Evolutionary conservation across 2,329 filamentous ascomycete species (phyloP).

Genomic region (Sarocladium oryzae): DNA sequence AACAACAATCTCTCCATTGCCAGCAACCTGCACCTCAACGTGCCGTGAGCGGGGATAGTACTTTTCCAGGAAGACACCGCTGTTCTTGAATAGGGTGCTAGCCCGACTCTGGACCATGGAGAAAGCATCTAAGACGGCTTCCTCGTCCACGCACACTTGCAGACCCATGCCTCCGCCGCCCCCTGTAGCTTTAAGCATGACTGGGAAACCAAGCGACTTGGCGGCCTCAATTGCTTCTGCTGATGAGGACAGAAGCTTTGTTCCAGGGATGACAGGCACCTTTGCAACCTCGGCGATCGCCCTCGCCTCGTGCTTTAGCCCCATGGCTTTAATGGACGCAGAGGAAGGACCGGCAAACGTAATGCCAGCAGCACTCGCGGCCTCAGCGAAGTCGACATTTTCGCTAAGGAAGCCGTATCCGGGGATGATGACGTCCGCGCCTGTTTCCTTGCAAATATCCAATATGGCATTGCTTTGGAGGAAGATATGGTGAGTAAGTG

Average conservation of each 20-base stretch:
- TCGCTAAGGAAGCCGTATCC: conserved; percentile 61
- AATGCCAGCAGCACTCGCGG: conserved; percentile 45
- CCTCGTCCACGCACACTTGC: conserved; percentile 42
- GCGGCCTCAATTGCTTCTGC: conserved; percentile 48
- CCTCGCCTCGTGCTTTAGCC: conserved; percentile 52
- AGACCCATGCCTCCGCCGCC: conserved; percentile 62
- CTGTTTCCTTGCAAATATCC: conserved; percentile 30
- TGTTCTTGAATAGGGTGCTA: conserved; percentile 52
- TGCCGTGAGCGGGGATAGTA: conserved; percentile 57
- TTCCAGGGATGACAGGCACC: conserved; percentile 33
- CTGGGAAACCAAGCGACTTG: conserved; percentile 30
- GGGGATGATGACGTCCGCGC: conserved; percentile 51
- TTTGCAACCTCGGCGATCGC: conserved; percentile 42
- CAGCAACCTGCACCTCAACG: conserved; percentile 63
- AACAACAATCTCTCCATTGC: conserved; percentile 51
- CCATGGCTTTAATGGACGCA: conserved; percentile 46
- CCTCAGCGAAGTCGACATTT: conserved; percentile 51
- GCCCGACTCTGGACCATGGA: conserved; percentile 49
- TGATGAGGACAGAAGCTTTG: conserved; percentile 15
- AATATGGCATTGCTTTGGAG: conserved; percentile 17
- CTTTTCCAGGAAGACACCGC: conserved; percentile 56
- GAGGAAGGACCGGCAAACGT: conserved; percentile 52
- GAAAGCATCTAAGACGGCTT: conserved; percentile 47
- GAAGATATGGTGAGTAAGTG: neutral
- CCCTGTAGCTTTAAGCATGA: conserved; percentile 53